Base-by-base conservation (phyloP, 495 filamentous ascomycete genomes). In the Aspergillus sclerotiicarbonarius region DNA sequence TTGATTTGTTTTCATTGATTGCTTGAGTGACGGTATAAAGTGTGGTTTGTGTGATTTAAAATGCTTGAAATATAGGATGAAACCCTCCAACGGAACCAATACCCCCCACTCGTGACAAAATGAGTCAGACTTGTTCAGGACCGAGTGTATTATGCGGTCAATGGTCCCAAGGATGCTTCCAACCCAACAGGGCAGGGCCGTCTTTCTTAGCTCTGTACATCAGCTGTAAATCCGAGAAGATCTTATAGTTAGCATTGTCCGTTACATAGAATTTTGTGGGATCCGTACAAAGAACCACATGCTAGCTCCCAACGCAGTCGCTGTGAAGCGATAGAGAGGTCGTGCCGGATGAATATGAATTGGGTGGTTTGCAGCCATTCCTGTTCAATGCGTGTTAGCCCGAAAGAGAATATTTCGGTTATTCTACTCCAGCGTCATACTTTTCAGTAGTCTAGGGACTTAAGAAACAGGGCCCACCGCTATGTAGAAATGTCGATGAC, bases 141-240 rank as follows among this genome's bases (percentile, higher is more conserved):
- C 13, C 5, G 9, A n/a, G n/a, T 13, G 37, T 16, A 29, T 3
- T 32, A 16, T 16, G 25, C 21, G 8, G n/a, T 86, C 84, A 98
- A 79, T 99, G 95, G 64, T 99, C 94, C 95, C 95, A 99, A 52
- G 94, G 95, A 70, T 98, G 95, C 76, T 90, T 98, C 90, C 86
- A 92, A 64, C 94, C 94, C 57, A 99, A 64, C 53, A 99, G 76
- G 32, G 85, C 94, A 13, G 94, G 81, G 20, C 86, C 86, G 67
- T 99, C 94, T 76, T 98, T 90, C 83, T 91, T 96, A 62, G 92
- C 91, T 43, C 95, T 85, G 71, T 96, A 98, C 88, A 97, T 91
- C 62, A 96, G 76, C 92, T 96, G 62, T 44, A 57, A 19, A n/a
- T 8, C 13, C 51, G 21, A 65, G 43, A 63, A 49, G 12, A 21